phyloP scores from a whole-genome alignment of 2,329 filamentous ascomycete species.

The Verticillium nubilum region DNA sequence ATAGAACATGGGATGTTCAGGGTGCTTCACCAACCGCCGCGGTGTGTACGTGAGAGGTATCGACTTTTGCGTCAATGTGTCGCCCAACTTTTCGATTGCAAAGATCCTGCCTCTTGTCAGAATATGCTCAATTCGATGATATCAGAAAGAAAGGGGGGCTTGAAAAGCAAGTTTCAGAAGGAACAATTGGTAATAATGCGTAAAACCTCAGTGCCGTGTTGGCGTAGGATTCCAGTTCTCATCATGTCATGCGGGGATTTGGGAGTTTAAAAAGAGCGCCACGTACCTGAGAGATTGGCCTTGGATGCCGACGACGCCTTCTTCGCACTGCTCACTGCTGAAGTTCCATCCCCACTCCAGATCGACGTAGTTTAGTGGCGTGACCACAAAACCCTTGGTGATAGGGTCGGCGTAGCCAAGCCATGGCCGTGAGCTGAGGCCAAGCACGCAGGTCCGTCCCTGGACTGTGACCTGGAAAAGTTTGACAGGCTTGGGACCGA shows the following conservation, averaged over 20 bases:
- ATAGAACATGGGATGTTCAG: slow-evolving; percentile 85
- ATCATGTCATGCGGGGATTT: slow-evolving; percentile 46
- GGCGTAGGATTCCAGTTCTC: slow-evolving; percentile 58
- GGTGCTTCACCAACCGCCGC: slow-evolving; percentile 79
- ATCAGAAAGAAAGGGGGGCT: slow-evolving; percentile 1
- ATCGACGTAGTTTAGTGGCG: slow-evolving; percentile 80
- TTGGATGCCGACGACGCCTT: slow-evolving; percentile 92
- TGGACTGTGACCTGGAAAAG: slow-evolving; percentile 89
- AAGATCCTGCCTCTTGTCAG: slow-evolving; percentile 61
- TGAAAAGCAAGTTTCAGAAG: slow-evolving; percentile 63
- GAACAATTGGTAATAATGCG: slow-evolving; percentile 82
- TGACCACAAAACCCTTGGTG: slow-evolving; percentile 84
- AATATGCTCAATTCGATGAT: neutral
- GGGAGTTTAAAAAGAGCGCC: slow-evolving; percentile 20
- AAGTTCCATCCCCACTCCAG: slow-evolving; percentile 97
- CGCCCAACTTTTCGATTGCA: slow-evolving; percentile 78
- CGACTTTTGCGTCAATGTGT: slow-evolving; percentile 80
- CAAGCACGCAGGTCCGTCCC: slow-evolving; percentile 77
- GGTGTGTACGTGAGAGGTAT: slow-evolving; percentile 88
- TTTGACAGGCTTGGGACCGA: slow-evolving; percentile 84
- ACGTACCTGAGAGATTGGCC: slow-evolving; percentile 78
- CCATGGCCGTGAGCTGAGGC: slow-evolving; percentile 91
- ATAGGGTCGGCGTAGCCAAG: slow-evolving; percentile 87
- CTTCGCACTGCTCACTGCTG: slow-evolving; percentile 86
- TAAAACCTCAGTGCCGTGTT: slow-evolving; percentile 49